phyloP scores from a whole-genome alignment of 169 alveolate species.

The Cryptosporidium xiaoi region DNA sequence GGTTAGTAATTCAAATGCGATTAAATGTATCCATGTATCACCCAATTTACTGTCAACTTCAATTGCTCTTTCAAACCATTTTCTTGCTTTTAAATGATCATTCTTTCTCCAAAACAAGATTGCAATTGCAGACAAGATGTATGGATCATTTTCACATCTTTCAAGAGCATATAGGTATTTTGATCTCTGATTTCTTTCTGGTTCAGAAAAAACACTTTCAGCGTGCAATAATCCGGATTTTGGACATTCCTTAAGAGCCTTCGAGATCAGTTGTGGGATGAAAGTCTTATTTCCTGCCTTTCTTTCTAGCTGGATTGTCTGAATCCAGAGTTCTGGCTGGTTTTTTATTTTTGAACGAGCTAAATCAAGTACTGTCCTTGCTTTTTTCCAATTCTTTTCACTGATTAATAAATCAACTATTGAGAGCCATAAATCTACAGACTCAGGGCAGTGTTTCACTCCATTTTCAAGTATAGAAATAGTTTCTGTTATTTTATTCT shows the following conservation, averaged over 20 bases:
- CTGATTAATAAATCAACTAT: constrained; percentile 86
- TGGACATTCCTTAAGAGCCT: constrained; percentile 95
- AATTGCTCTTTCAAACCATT: constrained; percentile 94
- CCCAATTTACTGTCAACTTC: constrained; percentile 91
- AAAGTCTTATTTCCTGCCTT: constrained; percentile 90
- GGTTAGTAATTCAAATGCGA: constrained; percentile 91
- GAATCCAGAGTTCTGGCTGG: constrained; percentile 91
- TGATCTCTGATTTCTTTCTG: constrained; percentile 85
- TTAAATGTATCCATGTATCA: constrained; percentile 94
- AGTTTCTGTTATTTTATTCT: constrained; percentile 41
- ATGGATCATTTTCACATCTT: constrained; percentile 92
- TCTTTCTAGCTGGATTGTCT: constrained; percentile 91
- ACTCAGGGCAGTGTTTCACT: constrained; percentile 79
- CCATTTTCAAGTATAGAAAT: constrained; percentile 79
- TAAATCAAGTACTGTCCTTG: constrained; percentile 91
- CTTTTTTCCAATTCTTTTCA: constrained; percentile 84
- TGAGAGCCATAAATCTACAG: constrained; percentile 89
- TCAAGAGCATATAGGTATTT: constrained; percentile 92
- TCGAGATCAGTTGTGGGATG: constrained; percentile 90
- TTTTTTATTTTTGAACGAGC: constrained; percentile 90
- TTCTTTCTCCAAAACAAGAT: constrained; percentile 91
- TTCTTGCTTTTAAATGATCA: constrained; percentile 92
- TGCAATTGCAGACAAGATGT: constrained; percentile 92
- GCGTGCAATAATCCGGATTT: constrained; percentile 95
- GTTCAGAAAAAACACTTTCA: constrained; percentile 91